Conservation (phyloP, 2,329 filamentous ascomycete species). For the Pseudogymnoascus sp. region DNA sequence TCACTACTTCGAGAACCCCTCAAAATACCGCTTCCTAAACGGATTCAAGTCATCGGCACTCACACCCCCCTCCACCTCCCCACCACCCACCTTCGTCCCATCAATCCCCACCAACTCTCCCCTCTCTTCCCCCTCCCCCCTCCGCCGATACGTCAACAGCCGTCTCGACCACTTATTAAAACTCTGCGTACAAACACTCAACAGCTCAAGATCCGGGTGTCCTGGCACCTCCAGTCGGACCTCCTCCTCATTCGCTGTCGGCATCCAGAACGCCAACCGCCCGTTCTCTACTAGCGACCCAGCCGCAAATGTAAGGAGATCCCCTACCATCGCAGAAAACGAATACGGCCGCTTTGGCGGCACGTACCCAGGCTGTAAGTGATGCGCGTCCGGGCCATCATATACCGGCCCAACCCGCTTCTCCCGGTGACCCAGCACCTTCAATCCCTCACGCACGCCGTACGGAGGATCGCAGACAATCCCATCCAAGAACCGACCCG, state of each 20-base stretch:
- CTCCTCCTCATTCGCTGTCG: slow-evolving; percentile 72
- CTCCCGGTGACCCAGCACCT: slow-evolving; percentile 73
- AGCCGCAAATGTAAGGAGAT: slow-evolving; percentile 77
- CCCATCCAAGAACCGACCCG: slow-evolving; percentile 61
- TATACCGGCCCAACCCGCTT: slow-evolving; percentile 50
- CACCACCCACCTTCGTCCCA: slow-evolving; percentile 54
- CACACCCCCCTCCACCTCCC: slow-evolving; percentile 35
- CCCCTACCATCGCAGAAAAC: slow-evolving; percentile 81
- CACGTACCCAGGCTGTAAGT: slow-evolving; percentile 61
- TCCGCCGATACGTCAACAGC: slow-evolving; percentile 74
- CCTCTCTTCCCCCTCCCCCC: slow-evolving; percentile 45
- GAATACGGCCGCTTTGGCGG: slow-evolving; percentile 88
- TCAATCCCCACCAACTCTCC: slow-evolving; percentile 65
- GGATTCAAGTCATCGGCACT: slow-evolving; percentile 59
- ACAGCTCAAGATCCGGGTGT: slow-evolving; percentile 66
- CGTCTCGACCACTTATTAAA: slow-evolving; percentile 93
- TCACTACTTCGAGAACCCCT: slow-evolving; percentile 28
- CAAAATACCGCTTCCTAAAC: slow-evolving; percentile 48
- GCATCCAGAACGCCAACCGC: slow-evolving; percentile 93
- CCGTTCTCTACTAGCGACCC: slow-evolving; percentile 69
- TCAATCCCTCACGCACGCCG: slow-evolving; percentile 83
- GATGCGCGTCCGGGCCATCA: slow-evolving; percentile 60
- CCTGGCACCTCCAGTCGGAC: slow-evolving; percentile 67
- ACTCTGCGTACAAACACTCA: slow-evolving; percentile 70
- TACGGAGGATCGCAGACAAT: slow-evolving; percentile 96